Evolutionary conservation across 352 stramenopile genomes (phyloP), one percentile per base, ranked within the genome.

Genomic region (Phytophthora ohioensis): DNA sequence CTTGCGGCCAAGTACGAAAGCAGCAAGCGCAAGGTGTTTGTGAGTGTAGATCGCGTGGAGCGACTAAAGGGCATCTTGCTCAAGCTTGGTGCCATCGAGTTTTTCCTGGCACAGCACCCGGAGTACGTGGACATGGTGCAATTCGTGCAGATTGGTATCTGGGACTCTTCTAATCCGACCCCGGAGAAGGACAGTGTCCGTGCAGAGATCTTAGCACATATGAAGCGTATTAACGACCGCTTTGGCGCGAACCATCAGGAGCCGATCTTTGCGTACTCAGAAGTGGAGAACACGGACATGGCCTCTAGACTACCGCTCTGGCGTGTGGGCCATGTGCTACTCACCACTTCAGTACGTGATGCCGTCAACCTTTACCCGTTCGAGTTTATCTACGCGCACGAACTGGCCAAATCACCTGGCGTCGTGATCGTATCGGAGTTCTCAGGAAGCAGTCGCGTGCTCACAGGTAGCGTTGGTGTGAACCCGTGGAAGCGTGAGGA

Each of bases 361-460:
- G 89, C 85, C 0, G 87, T 96, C 21, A 94, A 94, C 51, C 60
- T 96, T 5, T 93, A 96, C 56, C 89, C 89, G 10, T 95, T 96
- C 55, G 89, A 96, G 71, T 96, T 94, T 60, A 86, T 95, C 36
- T 94, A 94, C 69, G 85, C 89, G 5, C 85, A 95, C 39, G 86
- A 95, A 51, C 47, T 96, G 30, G 70, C 76, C 38, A 86, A 90
- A 53, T 82, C 77, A 34, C 81, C 93, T 31, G 97, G 97, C 31
- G 76, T 98, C 34, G 91, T 98, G 42, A 97, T 99, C 52, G 82
- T 99, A 6, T 99, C 96, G 35, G 98, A 99, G 76, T 99, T 99
- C 68, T 98, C 96, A 15, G 96, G 91, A 55, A 98, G 92, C 67
- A 99, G 97, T 64, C 87, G 98, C 36, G 97, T 99, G 12, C 89